Base-by-base conservation (phyloP, 495 filamentous ascomycete species). In the Tuber brumale region DNA sequence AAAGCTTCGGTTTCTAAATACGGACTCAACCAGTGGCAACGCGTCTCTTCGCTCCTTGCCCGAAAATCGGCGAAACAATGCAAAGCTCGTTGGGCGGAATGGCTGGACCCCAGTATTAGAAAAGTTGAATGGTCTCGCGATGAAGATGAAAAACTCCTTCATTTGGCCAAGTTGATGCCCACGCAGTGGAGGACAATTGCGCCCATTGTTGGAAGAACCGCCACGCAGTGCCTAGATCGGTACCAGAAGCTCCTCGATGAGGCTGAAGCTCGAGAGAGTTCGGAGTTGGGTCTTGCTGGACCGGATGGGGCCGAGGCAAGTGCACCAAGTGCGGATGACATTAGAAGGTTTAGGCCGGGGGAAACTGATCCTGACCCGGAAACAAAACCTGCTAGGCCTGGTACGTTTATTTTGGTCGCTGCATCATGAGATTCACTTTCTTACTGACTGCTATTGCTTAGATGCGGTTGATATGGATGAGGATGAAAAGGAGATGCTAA, bases 151-250 rank as follows among this genome's bases (percentile, higher is more conserved):
- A 98, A 95, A 86, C 87, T 99, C 72, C 85, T 99, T 81, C 95
- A 97, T 83, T 86, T 98, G 78, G 96, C 95, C 69, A 98, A 98
- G 88, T 87, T 99, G 87, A 97, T 98, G 93, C 95, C 95, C 44
- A 97, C 95, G 45, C 95, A 99, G 88, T 99, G 95, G 95, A 91
- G 96, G 80, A 98, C 95, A 48, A 97, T 98, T 84, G 95, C 95
- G 72, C 94, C 95, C 75, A 95, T 97, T 77, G 95, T 99, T 75
- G 95, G 96, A 75, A 89, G 95, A 72, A 98, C 95, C 44, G 96
- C 95, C 27, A 97, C 94, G 75, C 95, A 97, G 85, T 99, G 96
- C 84, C 86, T 99, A 77, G 95, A 98, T 85, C 89, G 96, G 46
- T 99, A 99, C 82, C 95, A 98, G 84, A 97, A 94, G 83, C 89